Conservation (phyloP, 2,329 filamentous ascomycete species). For the Beauveria sp. region DNA sequence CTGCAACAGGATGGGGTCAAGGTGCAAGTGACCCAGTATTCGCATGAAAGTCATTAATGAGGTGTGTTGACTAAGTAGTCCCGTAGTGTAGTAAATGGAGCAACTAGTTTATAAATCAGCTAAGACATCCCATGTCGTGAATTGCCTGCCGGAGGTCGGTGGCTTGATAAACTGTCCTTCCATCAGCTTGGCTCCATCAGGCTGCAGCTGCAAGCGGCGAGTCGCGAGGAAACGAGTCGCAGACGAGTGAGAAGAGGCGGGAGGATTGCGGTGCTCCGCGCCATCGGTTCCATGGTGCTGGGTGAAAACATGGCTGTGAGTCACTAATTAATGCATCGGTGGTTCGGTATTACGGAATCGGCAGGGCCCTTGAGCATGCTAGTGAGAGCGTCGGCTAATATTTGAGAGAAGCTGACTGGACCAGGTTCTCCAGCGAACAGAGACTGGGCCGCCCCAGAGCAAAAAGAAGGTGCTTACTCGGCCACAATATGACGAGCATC, state of each 20-base stretch:
- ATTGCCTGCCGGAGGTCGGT: slow-evolving; percentile 5
- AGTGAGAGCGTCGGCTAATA: background rate
- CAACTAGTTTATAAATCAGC: too few relatives aligned
- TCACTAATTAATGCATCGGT: background rate
- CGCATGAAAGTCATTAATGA: too few relatives aligned
- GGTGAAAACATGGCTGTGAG: background rate
- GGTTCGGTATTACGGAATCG: background rate
- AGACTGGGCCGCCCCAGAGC: background rate
- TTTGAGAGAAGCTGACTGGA: background rate
- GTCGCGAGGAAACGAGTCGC: background rate
- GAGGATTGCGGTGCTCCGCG: background rate
- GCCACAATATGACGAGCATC: background rate
- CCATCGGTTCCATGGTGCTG: background rate
- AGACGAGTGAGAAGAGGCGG: background rate
- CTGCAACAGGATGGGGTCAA: background rate
- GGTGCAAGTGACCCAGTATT: background rate
- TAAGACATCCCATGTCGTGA: background rate
- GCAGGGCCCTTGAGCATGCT: background rate
- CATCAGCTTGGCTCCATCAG: background rate
- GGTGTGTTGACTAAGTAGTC: background rate
- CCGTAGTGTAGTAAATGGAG: too few relatives aligned
- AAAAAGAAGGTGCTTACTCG: background rate
- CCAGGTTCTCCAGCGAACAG: background rate
- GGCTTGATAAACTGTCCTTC: background rate
- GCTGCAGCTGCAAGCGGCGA: background rate